These are phyloP conservation scores for Colletotrichum sp. DNA, from an alignment of 2,329 filamentous ascomycete genomes.

Conservation along the genomic window DNA sequence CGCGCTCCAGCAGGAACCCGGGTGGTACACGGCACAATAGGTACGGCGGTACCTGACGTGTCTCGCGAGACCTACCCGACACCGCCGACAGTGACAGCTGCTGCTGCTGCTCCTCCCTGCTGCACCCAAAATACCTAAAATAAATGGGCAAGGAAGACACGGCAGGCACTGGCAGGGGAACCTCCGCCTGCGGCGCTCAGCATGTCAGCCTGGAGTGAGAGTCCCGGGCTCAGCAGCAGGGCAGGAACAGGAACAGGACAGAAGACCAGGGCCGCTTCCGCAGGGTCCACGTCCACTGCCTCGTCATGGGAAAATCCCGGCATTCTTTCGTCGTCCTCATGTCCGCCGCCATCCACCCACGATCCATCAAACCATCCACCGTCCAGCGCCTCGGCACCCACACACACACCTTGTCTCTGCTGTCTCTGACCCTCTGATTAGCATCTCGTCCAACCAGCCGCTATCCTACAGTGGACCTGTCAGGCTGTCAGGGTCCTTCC, in stretches of 20 bases:
- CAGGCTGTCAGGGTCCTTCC: background rate
- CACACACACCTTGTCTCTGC: background rate
- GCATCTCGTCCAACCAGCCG: background rate
- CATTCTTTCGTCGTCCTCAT: background rate
- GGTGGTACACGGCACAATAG: background rate
- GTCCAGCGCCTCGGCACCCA: background rate
- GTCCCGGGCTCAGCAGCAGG: background rate
- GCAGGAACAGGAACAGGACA: background rate
- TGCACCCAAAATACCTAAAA: background rate
- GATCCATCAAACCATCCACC: background rate
- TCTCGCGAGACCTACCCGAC: background rate
- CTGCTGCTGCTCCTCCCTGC: background rate
- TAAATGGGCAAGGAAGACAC: background rate
- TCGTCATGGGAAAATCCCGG: background rate
- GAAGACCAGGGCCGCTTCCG: background rate
- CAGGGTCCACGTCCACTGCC: background rate
- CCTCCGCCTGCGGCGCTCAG: background rate
- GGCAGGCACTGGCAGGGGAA: background rate
- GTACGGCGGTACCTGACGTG: background rate
- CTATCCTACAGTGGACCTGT: slow-evolving; percentile 3
- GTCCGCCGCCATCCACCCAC: background rate
- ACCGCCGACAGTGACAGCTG: background rate
- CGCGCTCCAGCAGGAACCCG: background rate
- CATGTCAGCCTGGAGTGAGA: background rate
- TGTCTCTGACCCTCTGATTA: background rate